Percentiles rank a stretch among this genome's conserved stretches.
Conservation (phyloP, 306 rosid genomes). For the Vigna radiata region DNA sequence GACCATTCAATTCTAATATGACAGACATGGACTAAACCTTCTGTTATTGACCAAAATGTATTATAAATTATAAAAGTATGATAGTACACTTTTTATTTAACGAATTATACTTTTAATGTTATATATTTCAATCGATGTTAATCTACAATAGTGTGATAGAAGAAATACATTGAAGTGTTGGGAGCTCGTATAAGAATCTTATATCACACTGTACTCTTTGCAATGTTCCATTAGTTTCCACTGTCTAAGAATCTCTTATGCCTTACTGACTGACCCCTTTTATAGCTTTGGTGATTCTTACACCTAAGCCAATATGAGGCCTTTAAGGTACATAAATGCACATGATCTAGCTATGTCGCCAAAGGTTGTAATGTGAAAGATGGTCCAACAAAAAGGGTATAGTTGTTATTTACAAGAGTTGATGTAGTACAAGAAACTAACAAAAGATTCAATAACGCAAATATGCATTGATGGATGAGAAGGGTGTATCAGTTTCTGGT, state of each 20-base stretch:
- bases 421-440: neutral
- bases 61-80: neutral
- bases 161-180: too few relatives aligned
- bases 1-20: slow-evolving; percentile 1
- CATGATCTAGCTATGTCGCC: slow-evolving; percentile 13
- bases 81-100: neutral
- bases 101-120: neutral
- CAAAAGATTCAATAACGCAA: neutral
- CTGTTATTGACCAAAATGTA: neutral
- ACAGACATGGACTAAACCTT: neutral
- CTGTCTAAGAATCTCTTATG: slow-evolving; percentile 8
- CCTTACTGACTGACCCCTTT: neutral
- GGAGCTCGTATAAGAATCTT: neutral
- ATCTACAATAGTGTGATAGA: neutral
- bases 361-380: neutral
- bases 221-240: neutral
- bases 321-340: neutral
- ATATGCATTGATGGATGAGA: neutral
- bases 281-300: slow-evolving; percentile 7
- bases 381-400: neutral
- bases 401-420: neutral
- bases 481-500: neutral
- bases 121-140: neutral
- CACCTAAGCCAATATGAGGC: neutral
- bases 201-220: neutral